These are phyloP conservation scores for Taphrina betulina DNA, from an alignment of 1,139 yeast species.

Conservation along the genomic window DNA sequence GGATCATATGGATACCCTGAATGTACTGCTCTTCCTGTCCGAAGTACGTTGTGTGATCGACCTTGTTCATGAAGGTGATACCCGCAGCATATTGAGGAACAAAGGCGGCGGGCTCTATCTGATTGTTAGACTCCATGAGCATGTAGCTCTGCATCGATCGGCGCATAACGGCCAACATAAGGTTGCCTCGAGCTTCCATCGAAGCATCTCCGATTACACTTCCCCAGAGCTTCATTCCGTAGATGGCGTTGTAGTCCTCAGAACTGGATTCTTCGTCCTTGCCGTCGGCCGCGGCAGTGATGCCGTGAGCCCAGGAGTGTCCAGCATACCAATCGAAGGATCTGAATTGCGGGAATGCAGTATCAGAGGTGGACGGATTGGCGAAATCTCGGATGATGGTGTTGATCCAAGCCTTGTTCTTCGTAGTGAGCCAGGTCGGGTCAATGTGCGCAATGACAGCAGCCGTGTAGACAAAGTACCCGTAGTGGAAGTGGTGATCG, in stretches of 20 bases:
- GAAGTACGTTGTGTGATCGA: conserved; percentile 88
- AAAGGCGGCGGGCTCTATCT: conserved; percentile 58
- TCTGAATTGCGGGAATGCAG: conserved; percentile 71
- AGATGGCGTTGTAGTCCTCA: conserved; percentile 63
- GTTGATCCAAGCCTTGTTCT: conserved; percentile 65
- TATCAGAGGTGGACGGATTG: conserved; percentile 62
- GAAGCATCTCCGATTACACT: conserved; percentile 62
- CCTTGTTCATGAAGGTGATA: conserved; percentile 50
- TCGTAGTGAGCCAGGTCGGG: conserved; percentile 55
- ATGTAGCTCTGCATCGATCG: conserved; percentile 65
- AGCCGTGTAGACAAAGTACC: conserved; percentile 74
- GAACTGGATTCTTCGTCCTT: conserved; percentile 77
- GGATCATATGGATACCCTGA: conserved; percentile 94
- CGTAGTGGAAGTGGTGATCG: conserved; percentile 81
- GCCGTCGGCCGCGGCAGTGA: conserved; percentile 69
- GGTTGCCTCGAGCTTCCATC: conserved; percentile 76
- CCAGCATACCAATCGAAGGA: conserved; percentile 80
- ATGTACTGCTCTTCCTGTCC: conserved; percentile 76
- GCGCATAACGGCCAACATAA: conserved; percentile 66
- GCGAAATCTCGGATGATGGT: conserved; percentile 71
- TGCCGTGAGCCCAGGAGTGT: conserved; percentile 83
- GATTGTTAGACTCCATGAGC: conserved; percentile 58
- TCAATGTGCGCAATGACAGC: conserved; percentile 72
- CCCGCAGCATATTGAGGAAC: conserved; percentile 71
- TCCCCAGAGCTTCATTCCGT: conserved; percentile 84